Percentiles rank a stretch among this genome's conserved stretches.
Evolutionary conservation across 2,329 filamentous ascomycete species (phyloP).

Genomic region (Verticillium albo-atrum): DNA sequence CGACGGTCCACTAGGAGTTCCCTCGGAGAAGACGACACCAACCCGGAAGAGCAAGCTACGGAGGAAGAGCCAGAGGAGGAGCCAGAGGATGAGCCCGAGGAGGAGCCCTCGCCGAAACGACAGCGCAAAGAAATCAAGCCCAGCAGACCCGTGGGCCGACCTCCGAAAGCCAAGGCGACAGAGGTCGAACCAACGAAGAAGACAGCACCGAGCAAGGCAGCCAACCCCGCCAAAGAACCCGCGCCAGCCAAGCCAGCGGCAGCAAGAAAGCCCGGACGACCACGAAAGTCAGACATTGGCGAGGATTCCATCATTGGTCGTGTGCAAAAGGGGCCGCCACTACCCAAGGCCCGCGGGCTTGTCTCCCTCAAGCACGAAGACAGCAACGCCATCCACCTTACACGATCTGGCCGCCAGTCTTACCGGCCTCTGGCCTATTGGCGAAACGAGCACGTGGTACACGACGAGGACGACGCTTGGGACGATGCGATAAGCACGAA

Average conservation of each 20-base stretch:
- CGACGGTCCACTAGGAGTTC: conserved; percentile 10
- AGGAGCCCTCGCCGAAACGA: conserved; percentile 9
- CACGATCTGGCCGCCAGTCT: conserved; percentile 73
- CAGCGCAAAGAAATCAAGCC: conserved; percentile 12
- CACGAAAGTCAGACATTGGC: conserved; percentile 34
- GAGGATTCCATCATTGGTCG: conserved; percentile 42
- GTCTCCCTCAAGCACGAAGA: conserved; percentile 46
- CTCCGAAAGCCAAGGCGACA: conserved; percentile 6
- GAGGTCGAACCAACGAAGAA: conserved; percentile 18
- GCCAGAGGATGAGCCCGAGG: conserved; percentile 9
- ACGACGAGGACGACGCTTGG: conserved; percentile 49
- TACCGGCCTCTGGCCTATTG: conserved; percentile 79
- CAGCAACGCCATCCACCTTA: conserved; percentile 49
- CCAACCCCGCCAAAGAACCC: conserved; percentile 10
- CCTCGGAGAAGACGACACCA: not conserved
- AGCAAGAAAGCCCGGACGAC: conserved; percentile 22
- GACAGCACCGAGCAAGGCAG: conserved; percentile 4
- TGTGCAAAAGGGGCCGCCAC: conserved; percentile 49
- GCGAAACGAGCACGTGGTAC: conserved; percentile 76
- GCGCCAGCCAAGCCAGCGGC: not conserved
- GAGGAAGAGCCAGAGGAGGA: too few species aligned
- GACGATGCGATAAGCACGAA: conserved; percentile 2
- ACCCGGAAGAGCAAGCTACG: not conserved
- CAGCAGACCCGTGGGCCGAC: conserved; percentile 2
- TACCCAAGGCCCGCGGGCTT: conserved; percentile 50